Evolutionary conservation across 2,329 filamentous ascomycete genomes (phyloP).

Genomic region (Arthrinium phaeospermum): DNA sequence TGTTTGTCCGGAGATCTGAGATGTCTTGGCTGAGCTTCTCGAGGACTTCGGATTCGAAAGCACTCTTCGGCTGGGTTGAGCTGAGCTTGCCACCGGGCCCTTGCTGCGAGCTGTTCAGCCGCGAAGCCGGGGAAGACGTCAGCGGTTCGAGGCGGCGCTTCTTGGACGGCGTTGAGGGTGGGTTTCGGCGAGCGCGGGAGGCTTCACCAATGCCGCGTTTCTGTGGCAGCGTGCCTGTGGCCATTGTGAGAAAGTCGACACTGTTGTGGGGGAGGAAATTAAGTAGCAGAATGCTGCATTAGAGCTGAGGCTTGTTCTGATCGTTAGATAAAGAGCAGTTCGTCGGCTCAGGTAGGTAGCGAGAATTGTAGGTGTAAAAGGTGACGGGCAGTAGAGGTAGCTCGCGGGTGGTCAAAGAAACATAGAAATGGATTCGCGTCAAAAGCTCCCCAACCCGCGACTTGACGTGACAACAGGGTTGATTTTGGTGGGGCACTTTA

Average conservation of each 20-base stretch:
- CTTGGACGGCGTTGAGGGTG: conserved; percentile 59
- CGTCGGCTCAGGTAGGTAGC: neutral
- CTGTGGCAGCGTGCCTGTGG: conserved; percentile 63
- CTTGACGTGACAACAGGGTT: conserved; percentile 13
- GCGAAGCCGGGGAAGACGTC: conserved; percentile 60
- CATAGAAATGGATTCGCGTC: neutral
- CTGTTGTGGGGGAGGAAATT: neutral
- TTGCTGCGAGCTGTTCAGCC: conserved; percentile 68
- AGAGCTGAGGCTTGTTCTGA: neutral
- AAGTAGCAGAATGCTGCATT: conserved; percentile 18
- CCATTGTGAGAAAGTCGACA: conserved; percentile 43
- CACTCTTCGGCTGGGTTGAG: conserved; percentile 84
- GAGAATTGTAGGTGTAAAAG: neutral
- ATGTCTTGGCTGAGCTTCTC: conserved; percentile 97
- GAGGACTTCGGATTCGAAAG: conserved; percentile 91
- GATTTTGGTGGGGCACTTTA: conserved; percentile 6
- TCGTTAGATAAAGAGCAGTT: neutral
- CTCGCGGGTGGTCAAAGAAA: conserved; percentile 10
- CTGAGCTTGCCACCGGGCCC: conserved; percentile 65
- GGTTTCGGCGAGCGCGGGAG: conserved; percentile 67
- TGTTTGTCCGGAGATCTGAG: conserved; percentile 80
- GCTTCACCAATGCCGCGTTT: conserved; percentile 76
- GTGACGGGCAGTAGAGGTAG: neutral
- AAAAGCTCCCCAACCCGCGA: conserved; percentile 15
- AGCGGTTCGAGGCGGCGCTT: conserved; percentile 82